Evolutionary conservation across 805 yeast genomes (phyloP).

Genomic region (Blastobotrys robertii): DNA sequence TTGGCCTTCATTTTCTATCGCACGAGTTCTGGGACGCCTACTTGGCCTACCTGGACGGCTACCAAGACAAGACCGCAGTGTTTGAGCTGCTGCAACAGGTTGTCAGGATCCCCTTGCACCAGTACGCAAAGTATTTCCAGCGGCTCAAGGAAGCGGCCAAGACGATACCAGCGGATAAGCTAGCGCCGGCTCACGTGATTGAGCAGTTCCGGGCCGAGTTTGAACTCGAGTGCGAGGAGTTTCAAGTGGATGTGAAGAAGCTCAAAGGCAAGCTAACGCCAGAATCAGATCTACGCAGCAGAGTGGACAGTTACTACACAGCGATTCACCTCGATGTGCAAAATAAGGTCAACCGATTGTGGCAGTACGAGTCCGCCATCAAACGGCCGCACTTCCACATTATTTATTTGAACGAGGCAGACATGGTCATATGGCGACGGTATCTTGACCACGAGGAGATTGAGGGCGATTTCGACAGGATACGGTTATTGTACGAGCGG

Average conservation of each 20-base stretch:
- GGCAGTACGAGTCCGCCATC: conserved; percentile 65
- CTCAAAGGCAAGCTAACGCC: conserved; percentile 13
- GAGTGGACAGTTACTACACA: conserved; percentile 37
- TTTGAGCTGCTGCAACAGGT: conserved; percentile 30
- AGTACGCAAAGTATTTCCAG: conserved; percentile 68
- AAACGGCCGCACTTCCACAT: conserved; percentile 48
- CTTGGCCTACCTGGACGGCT: conserved; percentile 48
- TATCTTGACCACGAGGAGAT: conserved; percentile 50
- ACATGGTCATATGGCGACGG: conserved; percentile 44
- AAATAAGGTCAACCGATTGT: conserved; percentile 43
- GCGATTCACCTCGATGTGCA: conserved; percentile 40
- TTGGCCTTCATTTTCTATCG: conserved; percentile 67
- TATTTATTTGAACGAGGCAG: conserved; percentile 34
- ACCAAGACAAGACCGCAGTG: conserved; percentile 32
- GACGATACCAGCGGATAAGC: conserved; percentile 21
- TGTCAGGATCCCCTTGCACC: conserved; percentile 59
- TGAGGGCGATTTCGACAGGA: conserved; percentile 19
- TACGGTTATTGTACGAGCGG: conserved; percentile 52
- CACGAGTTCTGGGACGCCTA: conserved; percentile 79
- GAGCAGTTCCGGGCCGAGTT: conserved; percentile 23
- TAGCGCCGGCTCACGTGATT: conserved; percentile 12
- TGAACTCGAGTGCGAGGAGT: conserved; percentile 6
- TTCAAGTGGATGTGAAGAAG: neutral
- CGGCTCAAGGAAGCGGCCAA: conserved; percentile 26
- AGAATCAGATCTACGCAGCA: conserved; percentile 31